A percentile compares a stretch with the other conserved stretches of the same genome.
These are phyloP conservation scores for Capsicum baccatum DNA, from an alignment of 257 asterid genomes.

Conservation along the genomic window DNA sequence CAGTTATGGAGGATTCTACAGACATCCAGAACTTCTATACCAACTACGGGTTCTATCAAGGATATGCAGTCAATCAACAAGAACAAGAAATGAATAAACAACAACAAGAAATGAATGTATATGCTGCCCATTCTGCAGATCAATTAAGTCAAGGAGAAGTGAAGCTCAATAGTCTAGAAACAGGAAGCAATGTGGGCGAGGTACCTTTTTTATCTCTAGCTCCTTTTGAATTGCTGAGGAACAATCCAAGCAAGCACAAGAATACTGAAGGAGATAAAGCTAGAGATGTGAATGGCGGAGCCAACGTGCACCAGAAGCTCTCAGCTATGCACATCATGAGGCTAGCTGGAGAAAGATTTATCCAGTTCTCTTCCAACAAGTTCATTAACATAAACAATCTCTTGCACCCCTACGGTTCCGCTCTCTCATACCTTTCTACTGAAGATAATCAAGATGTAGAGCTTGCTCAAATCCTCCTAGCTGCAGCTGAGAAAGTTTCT, in stretches of 20 bases:
- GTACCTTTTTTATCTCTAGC: neutral
- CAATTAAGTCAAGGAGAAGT: constrained; percentile 4
- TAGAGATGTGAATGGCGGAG: neutral
- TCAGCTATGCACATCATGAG: constrained; percentile 31
- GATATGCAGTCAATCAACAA: constrained; percentile 20
- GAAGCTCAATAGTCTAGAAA: neutral
- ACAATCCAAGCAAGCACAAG: constrained; percentile 4
- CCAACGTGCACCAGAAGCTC: constrained; percentile 21
- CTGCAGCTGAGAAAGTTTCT: constrained; percentile 37
- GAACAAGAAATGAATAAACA: neutral
- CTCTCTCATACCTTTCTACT: constrained; percentile 28
- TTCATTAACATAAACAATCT: constrained; percentile 24
- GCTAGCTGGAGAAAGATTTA: constrained; percentile 40
- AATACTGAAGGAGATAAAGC: neutral
- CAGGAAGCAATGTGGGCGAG: neutral
- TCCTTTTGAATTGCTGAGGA: constrained; percentile 22
- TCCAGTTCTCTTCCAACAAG: constrained; percentile 32
- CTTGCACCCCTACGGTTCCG: constrained; percentile 31
- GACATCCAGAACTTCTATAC: constrained; percentile 25
- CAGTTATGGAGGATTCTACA: neutral
- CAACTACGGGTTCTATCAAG: constrained; percentile 31
- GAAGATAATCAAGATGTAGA: constrained; percentile 36
- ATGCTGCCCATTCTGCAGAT: neutral
- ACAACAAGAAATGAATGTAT: neutral
- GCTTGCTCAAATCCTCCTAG: constrained; percentile 37